Conservation (phyloP, 257 asterid genomes). For the Solanum peruvianum region DNA sequence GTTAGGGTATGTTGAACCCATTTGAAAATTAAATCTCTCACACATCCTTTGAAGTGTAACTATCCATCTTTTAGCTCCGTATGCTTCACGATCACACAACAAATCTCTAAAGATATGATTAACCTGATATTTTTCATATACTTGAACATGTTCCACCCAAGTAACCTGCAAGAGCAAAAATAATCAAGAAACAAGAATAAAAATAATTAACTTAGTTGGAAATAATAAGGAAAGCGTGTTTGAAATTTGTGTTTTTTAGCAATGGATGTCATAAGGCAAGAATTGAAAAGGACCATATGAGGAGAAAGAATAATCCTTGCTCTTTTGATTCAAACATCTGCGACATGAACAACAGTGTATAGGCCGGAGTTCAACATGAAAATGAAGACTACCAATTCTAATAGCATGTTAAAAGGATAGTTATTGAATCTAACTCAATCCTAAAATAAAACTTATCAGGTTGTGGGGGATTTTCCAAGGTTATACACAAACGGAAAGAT, state of each 20-base stretch:
- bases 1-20: no score
- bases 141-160: no score
- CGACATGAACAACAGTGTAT: neutral
- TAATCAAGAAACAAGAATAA: neutral
- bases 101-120: no score
- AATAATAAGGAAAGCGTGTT: no score
- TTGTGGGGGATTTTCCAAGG: neutral
- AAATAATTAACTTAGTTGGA: neutral
- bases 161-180: slow-evolving; percentile 18
- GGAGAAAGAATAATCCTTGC: neutral
- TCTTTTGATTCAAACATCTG: neutral
- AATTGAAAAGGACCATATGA: neutral
- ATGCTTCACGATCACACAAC: no score
- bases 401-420: neutral
- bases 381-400: neutral
- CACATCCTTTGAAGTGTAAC: no score
- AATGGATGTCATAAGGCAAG: neutral
- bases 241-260: neutral
- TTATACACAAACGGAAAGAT: neutral
- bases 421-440: neutral
- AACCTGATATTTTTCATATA: no score
- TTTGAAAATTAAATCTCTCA: no score
- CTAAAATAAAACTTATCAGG: neutral
- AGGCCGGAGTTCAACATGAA: neutral
- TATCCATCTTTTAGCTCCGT: no score